Evolutionary conservation across 1,284 basidiomycete species (phyloP), one percentile per base, ranked within the genome.

Genomic region (Apiotrichum sp.): DNA sequence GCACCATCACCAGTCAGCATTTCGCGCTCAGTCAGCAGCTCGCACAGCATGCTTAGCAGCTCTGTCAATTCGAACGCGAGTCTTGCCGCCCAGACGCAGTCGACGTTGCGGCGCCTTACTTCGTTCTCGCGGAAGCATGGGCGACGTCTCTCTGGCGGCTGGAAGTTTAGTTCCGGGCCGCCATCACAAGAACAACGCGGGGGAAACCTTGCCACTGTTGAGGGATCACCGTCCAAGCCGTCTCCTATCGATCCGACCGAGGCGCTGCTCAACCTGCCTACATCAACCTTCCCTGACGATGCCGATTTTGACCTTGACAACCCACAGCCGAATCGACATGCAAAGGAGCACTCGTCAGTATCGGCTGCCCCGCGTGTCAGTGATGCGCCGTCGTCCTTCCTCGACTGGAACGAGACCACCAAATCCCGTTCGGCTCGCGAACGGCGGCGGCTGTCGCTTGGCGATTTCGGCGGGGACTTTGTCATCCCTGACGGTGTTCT

Each of bases 401-500:
- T 47, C 41, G 52, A 57, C 56, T 42, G 56, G 48, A 42, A 52
- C 35, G 48, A 50, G 4, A 49, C 48, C 3, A 52, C 44, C 39
- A 46, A 32, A 52, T 45, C 57, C 41, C 36, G 38, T 47, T 35
- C 61, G 8, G 36, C 66, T 2, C 65, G 61, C 14, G 55, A 68
- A 36, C 44, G 63, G 6, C 55, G 68, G 35, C 50, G 69, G 13
- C 64, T 67, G 50, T 70, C 68, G 39, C 67, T 66, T 58, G 63
- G 66, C 55, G 78, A 79, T 55, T 22, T 22, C 22, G 22, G 22
- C 22, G 22, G 22, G 22, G 22, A 22, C 22, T 65, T 93, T 62
- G 89, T 90, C 80, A 95, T 95, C 44, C 92, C 91, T 9, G 81
- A 85, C 11, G 77, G 89, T 61, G 92, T 95, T 50, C 86, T 85